A percentile compares a stretch with the other conserved stretches of the same genome.
phyloP scores from a whole-genome alignment of 306 rosid genomes.

The Dalbergia oliveri region DNA sequence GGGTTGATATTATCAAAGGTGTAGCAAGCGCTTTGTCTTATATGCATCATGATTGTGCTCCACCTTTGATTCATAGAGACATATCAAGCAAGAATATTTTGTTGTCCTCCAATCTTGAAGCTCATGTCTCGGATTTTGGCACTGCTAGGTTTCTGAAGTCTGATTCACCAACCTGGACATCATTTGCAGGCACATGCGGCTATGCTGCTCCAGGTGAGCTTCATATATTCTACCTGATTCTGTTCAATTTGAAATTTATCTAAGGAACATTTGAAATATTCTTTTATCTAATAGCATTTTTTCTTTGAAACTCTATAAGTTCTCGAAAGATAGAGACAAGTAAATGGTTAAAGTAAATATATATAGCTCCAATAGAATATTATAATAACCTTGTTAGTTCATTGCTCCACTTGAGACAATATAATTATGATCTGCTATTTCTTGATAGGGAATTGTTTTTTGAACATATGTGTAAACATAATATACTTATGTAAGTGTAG shows the following conservation, averaged over 20 bases:
- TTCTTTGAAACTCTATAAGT: neutral
- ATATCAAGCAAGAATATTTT: conserved; percentile 58
- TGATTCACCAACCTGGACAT: conserved; percentile 51
- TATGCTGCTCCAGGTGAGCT: conserved; percentile 62
- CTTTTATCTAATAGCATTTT: neutral
- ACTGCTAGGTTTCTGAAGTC: conserved; percentile 59
- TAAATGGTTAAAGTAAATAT: neutral
- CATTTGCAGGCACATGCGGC: conserved; percentile 58
- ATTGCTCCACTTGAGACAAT: no score
- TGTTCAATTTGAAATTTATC: neutral
- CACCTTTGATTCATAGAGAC: conserved; percentile 56
- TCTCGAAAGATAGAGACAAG: neutral
- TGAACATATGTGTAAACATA: no score
- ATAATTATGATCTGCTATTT: no score
- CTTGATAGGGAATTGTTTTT: no score
- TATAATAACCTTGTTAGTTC: no score
- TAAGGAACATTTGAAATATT: neutral
- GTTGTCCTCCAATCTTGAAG: conserved; percentile 41
- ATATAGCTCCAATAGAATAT: neutral
- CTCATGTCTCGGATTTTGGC: conserved; percentile 62
- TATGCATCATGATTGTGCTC: conserved; percentile 52
- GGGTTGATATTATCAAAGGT: conserved; percentile 50
- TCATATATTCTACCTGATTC: neutral
- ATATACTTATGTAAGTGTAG: no score
- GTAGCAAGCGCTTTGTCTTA: conserved; percentile 53